Base-by-base conservation (phyloP, 805 yeast genomes). In the Candida ficus region DNA sequence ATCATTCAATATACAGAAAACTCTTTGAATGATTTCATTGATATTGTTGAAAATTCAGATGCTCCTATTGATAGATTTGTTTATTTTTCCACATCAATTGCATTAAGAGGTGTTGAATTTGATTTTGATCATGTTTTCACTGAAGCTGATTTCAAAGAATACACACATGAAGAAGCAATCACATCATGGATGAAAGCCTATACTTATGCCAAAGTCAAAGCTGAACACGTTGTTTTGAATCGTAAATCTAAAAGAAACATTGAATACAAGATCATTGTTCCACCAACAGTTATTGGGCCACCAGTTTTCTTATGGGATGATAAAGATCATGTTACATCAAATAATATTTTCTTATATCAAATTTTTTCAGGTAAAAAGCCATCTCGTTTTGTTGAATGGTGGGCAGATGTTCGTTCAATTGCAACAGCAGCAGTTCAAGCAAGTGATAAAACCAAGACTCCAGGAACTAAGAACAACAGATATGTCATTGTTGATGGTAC, bases 211-310 rank as follows among this genome's bases (percentile, higher is more conserved):
- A 42, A 42, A 20, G 45, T 42, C 19, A 17, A 29, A 6, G 45
- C 38, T 18, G 45, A 35, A 19, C 35, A 35, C 18, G 27, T 6
- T 2, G 29, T 42, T 9, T 14, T 42, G 7, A 13, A 18, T 12
- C 28, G 18, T 4, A 35, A 32, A 28, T 42, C 45, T 5, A 12
- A 7, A 16, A 42, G 27, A 11, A 35, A 35, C 6, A 42, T 38
- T 16, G n/a, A 42, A 14, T 42, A 42, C n/a, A 42, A 38, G 18
- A 29, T 42, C 5, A 17, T 42, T 35, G 45, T 42, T 17, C 45
- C 45, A 19, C 42, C 42, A 42, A 42, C 45, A 7, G 42, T 42
- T 8, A 23, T 42, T 32, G 42, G 45, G 13, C 39, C 45, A 3
- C 39, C 37, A 14, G 6, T 38, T 4, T n/a, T 30, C 7, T 22